Evolutionary conservation across 495 filamentous ascomycete genomes (phyloP).

Genomic region (Peziza echinospora): DNA sequence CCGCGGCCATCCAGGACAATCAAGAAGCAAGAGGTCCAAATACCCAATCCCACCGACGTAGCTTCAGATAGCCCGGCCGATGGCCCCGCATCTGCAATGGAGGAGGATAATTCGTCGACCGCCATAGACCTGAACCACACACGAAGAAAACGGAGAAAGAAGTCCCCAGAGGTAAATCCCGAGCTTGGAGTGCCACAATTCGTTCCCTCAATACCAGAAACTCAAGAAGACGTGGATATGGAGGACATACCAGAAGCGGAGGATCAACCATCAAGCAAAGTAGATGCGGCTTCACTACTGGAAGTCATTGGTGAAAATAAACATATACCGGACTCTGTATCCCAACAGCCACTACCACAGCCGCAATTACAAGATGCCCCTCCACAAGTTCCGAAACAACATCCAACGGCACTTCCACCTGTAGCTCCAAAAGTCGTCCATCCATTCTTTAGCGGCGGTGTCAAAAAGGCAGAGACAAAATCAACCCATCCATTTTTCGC

Average conservation of each 20-base stretch:
- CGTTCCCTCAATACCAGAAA: too few relatives aligned
- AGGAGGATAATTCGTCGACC: background rate
- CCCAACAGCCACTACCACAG: too few relatives aligned
- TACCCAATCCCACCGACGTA: too few relatives aligned
- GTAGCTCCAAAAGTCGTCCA: too few relatives aligned
- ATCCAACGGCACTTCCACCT: too few relatives aligned
- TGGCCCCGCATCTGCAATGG: background rate
- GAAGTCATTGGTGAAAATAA: too few relatives aligned
- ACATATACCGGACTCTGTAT: too few relatives aligned
- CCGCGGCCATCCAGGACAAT: background rate
- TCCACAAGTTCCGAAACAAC: too few relatives aligned
- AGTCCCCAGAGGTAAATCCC: background rate
- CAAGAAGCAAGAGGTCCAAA: background rate
- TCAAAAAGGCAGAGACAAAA: constrained; percentile 22
- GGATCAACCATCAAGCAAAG: too few relatives aligned
- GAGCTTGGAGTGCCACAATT: too few relatives aligned
- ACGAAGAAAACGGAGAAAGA: background rate
- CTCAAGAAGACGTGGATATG: background rate
- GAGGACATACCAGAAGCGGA: background rate
- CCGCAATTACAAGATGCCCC: too few relatives aligned
- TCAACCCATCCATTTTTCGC: constrained; percentile 64
- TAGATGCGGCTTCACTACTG: too few relatives aligned
- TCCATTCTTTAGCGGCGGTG: background rate
- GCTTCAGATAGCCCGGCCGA: background rate
- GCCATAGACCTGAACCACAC: background rate